A percentile compares a stretch with the other conserved stretches of the same genome.
These are phyloP conservation scores for Arthroderma uncinatum DNA, from an alignment of 2,329 filamentous ascomycete genomes.

Conservation along the genomic window DNA sequence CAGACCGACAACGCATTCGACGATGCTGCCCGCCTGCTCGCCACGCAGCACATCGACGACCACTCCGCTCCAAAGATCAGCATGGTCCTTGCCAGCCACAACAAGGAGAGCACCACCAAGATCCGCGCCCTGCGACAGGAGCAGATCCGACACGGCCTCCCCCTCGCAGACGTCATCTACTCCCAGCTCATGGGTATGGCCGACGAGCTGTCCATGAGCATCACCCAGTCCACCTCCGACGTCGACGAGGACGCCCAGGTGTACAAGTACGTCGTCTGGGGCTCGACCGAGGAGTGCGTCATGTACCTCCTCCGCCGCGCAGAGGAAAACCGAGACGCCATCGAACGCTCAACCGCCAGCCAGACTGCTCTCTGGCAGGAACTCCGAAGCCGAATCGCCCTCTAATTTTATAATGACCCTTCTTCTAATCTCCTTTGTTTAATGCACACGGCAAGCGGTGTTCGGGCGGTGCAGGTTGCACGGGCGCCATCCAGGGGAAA, in stretches of 20 bases:
- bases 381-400: slow-evolving; percentile 10
- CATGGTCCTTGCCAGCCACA: slow-evolving; percentile 51
- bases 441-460: background rate
- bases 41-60: slow-evolving; percentile 39
- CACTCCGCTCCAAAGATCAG: slow-evolving; percentile 34
- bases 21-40: slow-evolving; percentile 43
- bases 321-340: slow-evolving; percentile 60
- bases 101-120: slow-evolving; percentile 42
- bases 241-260: slow-evolving; percentile 35
- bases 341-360: slow-evolving; percentile 33
- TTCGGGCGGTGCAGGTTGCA: background rate
- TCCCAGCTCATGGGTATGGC: slow-evolving; percentile 93
- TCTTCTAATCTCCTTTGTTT: background rate
- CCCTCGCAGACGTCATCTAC: slow-evolving; percentile 44
- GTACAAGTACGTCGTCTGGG: slow-evolving; percentile 52
- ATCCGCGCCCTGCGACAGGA: slow-evolving; percentile 38
- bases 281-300: slow-evolving; percentile 48
- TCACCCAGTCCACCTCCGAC: slow-evolving; percentile 35
- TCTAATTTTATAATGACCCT: background rate
- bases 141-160: slow-evolving; percentile 38
- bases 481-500: background rate
- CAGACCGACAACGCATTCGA: slow-evolving; percentile 46
- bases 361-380: slow-evolving; percentile 16
- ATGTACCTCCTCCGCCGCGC: slow-evolving; percentile 53
- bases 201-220: slow-evolving; percentile 65